Base-by-base conservation (phyloP, 2,329 filamentous ascomycete genomes). In the Penicillium sp. region DNA sequence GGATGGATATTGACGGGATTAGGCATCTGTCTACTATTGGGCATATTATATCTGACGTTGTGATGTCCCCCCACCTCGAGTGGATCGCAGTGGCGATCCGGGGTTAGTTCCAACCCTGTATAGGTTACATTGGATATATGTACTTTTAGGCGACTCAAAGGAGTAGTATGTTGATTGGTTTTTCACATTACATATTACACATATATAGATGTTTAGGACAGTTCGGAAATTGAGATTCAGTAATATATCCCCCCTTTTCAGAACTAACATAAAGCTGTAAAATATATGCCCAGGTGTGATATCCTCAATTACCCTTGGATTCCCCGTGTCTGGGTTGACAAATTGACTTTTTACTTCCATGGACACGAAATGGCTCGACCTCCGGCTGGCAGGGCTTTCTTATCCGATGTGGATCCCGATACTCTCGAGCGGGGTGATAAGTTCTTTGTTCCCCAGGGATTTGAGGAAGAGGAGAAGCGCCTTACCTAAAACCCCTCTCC, bases 21-120 rank as follows among this genome's bases (percentile, higher is more conserved):
- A 16, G 43, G 20, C 26, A 38, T 32, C 11, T 20, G 24, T 26
- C 6, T 48, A 47, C 42, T 14, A 53, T 48, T 53, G 50, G 50
- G 34, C 43, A 48, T 48, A 3, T 47, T 24, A 26, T 37, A 37
- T 46, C 24, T 9, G 40, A 44, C 34, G 32, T 22, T 51, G 39
- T 44, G 47, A 40, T 44, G 31, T 34, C 51, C 39, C 58, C 59
- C 55, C 58, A 57, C 57, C 56, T 51, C 20, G 37, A 55, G 62
- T 64, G 62, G 63, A 61, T 57, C 62, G 34, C 50, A 53, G 52
- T 43, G 62, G 49, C 58, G 62, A 65, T 65, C 63, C 63, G 63
- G 63, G 63, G 63, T 63, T 52, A 55, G 53, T 52, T 50, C 55
- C 53, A 48, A 31, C n/a, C 38, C 38, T 35, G 48, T 50, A 50